Percentiles rank a stretch among this genome's conserved stretches.
Conservation (phyloP, 306 rosid species). For the Glycine soja region DNA sequence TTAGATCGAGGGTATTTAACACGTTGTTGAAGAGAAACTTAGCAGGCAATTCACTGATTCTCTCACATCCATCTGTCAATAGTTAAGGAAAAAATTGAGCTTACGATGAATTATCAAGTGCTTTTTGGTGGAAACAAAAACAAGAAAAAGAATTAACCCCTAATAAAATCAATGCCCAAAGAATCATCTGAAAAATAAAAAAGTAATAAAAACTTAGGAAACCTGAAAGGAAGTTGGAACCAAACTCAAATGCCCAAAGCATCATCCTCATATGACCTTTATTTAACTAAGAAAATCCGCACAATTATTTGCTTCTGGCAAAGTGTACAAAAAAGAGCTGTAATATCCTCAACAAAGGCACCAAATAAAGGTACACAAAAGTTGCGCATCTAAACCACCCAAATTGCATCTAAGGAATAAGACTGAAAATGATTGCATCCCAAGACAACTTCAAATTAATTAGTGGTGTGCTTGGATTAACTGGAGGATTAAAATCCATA, state of each 20-base stretch:
- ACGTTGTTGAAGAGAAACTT: background rate
- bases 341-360: background rate
- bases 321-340: background rate
- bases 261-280: background rate
- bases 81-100: background rate
- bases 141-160: background rate
- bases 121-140: background rate
- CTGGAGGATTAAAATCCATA: background rate
- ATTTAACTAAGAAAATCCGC: background rate
- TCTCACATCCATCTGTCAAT: background rate
- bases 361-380: background rate
- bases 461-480: background rate
- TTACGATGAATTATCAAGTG: background rate
- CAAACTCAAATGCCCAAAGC: background rate
- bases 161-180: conserved; percentile 4
- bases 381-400: no score
- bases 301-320: background rate
- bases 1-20: background rate
- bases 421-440: background rate
- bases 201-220: background rate
- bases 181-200: background rate
- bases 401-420: background rate
- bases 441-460: background rate
- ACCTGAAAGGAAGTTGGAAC: background rate
- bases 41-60: background rate